phyloP scores from a whole-genome alignment of 768 basidiomycete species.

The Phylloporus scabripes region DNA sequence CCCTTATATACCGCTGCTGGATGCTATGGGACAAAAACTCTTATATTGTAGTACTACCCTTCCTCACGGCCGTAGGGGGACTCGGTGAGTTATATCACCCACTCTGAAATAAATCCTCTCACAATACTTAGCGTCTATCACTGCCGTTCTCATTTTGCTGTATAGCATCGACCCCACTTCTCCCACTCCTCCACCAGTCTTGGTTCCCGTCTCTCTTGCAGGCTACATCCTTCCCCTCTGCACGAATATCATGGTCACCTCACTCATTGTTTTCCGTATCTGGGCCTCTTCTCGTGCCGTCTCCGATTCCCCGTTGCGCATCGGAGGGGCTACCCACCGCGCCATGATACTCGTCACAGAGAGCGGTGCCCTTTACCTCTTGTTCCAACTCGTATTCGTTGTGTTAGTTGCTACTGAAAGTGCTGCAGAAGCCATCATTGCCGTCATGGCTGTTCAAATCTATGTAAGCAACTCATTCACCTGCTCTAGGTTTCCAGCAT shows the following conservation, averaged over 20 bases:
- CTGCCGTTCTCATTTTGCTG: constrained; percentile 27
- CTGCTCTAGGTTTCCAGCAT: neutral
- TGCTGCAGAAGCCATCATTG: constrained; percentile 34
- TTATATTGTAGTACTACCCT: constrained; percentile 31
- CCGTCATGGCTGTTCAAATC: constrained; percentile 35
- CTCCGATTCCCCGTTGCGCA: constrained; percentile 6
- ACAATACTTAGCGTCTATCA: constrained; percentile 25
- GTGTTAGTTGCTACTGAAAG: constrained; percentile 31
- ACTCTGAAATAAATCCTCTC: neutral
- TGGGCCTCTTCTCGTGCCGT: constrained; percentile 25
- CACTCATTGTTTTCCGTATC: constrained; percentile 38
- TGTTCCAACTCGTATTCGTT: constrained; percentile 38
- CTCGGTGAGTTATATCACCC: constrained; percentile 27
- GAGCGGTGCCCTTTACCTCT: constrained; percentile 37
- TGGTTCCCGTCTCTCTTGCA: constrained; percentile 35
- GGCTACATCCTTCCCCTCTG: constrained; percentile 36
- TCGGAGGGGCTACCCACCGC: constrained; percentile 15
- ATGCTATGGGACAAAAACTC: constrained; percentile 35
- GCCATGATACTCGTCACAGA: constrained; percentile 36
- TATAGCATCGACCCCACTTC: constrained; percentile 25
- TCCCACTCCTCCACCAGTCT: constrained; percentile 30
- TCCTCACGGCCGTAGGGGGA: constrained; percentile 29
- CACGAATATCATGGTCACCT: constrained; percentile 39
- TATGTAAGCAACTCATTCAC: constrained; percentile 30
- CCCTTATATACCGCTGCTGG: constrained; percentile 41